Evolutionary conservation across 2,329 filamentous ascomycete genomes (phyloP), one percentile per base, ranked within the genome.

Genomic region (Microsporum audouinii): DNA sequence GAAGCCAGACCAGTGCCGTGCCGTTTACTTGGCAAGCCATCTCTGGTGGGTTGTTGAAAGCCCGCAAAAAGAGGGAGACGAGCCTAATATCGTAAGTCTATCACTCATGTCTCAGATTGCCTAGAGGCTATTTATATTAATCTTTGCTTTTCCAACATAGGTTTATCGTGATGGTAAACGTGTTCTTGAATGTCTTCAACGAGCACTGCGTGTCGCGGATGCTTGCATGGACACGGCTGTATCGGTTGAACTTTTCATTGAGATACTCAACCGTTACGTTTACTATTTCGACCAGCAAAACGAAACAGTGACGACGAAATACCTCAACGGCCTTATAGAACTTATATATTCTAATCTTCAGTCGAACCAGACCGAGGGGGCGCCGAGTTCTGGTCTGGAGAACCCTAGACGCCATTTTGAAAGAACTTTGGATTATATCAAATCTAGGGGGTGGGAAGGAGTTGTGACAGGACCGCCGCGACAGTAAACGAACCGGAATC

Each of bases 261-360:
- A 99, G 77, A 99, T 99, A 65, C 79, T 99, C 61, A 96, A 99
- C 74, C 86, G 94, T 74, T 99, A 99, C 72, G 91, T 97, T 59
- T 99, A 99, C 75, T 99, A 97, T 78, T 99, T 96, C 77, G 94
- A 99, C 75, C 92, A 99, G 74, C 90, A 96, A 72, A 99, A 99
- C 75, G 94, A 99, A 77, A 91, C 91, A 66, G 94, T 99, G 43
- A 99, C 94, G 3, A 96, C 88, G 2, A 97, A 97, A 76, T 99
- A 97, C 73, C 83, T 99, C 65, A 99, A 99, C 71, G 94, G 94
- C 2, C 84, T 99, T 58, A 97, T 99, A 71, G 94, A 99, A 77
- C 84, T 99, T 65, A 97, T 99, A 70, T 91, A 99, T 75, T 96
- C 91, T 27, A 99, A 99, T 71, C 81, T 99, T 36, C 87, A 87